Evolutionary conservation across 805 yeast species (phyloP), one percentile per base, ranked within the genome.

Genomic region (Martiniozyma abietophila): DNA sequence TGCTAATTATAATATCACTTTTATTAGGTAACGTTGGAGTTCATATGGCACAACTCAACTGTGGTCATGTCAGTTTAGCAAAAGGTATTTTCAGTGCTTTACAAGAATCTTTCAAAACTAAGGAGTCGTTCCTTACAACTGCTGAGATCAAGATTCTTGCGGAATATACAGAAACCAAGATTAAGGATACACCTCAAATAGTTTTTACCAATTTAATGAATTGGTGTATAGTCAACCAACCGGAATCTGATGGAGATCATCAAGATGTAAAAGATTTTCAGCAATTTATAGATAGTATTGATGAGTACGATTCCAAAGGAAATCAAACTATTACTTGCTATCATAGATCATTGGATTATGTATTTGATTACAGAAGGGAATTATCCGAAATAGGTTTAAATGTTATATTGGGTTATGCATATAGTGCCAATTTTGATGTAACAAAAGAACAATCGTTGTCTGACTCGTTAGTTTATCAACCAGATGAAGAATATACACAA

Each of bases 21-120:
- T 14, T 45, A 9, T 9, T 44, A 9, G 26, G 27, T 4, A 12
- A 15, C 4, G 17, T 24, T 3, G 12, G 10, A 5, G 8, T 34
- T 3, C 41, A 40, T 16, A 25, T 40, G 10, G 24, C 33, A 9
- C 46, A 63, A 25, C 54, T 76, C 25, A 65, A 67, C 44, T 71
- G 75, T 38, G 61, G 69, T 4, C 76, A 69, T 43, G 51, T 65
- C 6, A 74, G 71, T 39, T 69, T 76, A 14, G 65, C 76, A 1
- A 45, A 54, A 14, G 82, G 81, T 1, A 50, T 76, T 7, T 74
- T 71, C 44, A 50, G 61, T 17, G 58, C 67, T 5, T 50, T 70
- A 35, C 50, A 71, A 29, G 10, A 31, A 4, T 34, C 48, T 8
- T 47, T 42, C 5, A 36, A 40, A 19, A 50, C 25, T 2, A 25